Conservation (phyloP, 306 rosid genomes). For the Rosa lucieae region DNA sequence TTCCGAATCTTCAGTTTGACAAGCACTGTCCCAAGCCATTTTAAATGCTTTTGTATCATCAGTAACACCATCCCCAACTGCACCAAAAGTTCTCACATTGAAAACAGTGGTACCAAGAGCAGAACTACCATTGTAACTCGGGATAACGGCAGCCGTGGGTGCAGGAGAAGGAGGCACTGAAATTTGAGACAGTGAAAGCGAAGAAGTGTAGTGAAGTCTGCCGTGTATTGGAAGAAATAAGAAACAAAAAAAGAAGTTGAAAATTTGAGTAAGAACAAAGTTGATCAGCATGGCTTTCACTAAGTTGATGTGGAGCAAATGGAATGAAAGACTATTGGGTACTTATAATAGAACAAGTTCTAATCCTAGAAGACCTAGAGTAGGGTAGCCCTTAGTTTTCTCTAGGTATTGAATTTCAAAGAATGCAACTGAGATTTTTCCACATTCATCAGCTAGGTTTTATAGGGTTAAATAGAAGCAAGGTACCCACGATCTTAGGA, state of each 20-base stretch:
- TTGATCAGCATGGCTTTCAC: not conserved
- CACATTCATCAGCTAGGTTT: slow-evolving; percentile 28
- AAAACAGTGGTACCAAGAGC: slow-evolving; percentile 16
- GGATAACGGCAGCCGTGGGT: slow-evolving; percentile 26
- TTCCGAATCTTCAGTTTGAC: slow-evolving; percentile 38
- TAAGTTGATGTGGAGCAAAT: slow-evolving; percentile 3
- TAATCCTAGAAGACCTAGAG: not conserved
- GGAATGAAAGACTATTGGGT: not conserved
- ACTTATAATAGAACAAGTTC: slow-evolving; percentile 22
- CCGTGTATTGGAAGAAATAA: slow-evolving; percentile 16
- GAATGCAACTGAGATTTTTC: slow-evolving; percentile 24
- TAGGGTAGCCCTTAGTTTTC: not conserved
- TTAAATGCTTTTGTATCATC: slow-evolving; percentile 63
- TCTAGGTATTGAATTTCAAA: slow-evolving; percentile 25
- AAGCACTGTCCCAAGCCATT: slow-evolving; percentile 69
- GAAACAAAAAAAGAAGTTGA: slow-evolving; percentile 7
- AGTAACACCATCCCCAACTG: slow-evolving; percentile 52
- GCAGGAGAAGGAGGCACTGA: slow-evolving; percentile 31
- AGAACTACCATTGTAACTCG: slow-evolving; percentile 9
- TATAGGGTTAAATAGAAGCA: slow-evolving; percentile 33
- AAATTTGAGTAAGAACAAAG: slow-evolving; percentile 8
- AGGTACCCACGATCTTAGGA: slow-evolving; percentile 37
- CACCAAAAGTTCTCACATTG: slow-evolving; percentile 54
- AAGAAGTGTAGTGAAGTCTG: slow-evolving; percentile 14
- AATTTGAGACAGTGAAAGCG: slow-evolving; percentile 18